These are phyloP conservation scores for Penicillium chermesinum DNA, from an alignment of 495 filamentous ascomycete species.

Conservation along the genomic window DNA sequence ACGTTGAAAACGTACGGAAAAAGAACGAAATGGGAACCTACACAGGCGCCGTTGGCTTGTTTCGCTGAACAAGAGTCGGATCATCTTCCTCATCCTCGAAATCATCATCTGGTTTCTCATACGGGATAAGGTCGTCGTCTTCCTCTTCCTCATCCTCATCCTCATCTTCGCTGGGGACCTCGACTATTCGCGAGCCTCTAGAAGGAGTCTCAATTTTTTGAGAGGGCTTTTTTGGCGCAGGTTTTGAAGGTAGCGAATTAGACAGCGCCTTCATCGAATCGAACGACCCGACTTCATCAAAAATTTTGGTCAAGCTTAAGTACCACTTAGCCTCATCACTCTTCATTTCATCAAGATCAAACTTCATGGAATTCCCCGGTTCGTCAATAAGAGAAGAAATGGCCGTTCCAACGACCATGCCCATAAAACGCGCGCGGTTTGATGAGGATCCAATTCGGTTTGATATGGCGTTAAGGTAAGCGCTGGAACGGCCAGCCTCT, in stretches of 20 bases:
- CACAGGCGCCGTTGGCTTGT: slow-evolving; percentile 82
- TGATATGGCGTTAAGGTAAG: slow-evolving; percentile 72
- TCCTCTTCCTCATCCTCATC: slow-evolving; percentile 46
- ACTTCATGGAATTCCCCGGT: slow-evolving; percentile 66
- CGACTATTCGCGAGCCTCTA: slow-evolving; percentile 45
- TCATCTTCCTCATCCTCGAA: slow-evolving; percentile 88
- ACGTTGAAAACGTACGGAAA: too few relatives aligned
- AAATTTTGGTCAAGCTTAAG: slow-evolving; percentile 54
- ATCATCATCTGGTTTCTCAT: slow-evolving; percentile 91
- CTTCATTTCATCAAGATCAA: slow-evolving; percentile 75
- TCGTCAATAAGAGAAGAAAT: slow-evolving; percentile 78
- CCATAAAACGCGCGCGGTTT: slow-evolving; percentile 69
- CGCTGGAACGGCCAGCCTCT: slow-evolving; percentile 61
- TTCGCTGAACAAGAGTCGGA: slow-evolving; percentile 72
- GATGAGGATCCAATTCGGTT: slow-evolving; percentile 80
- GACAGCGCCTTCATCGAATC: slow-evolving; percentile 38
- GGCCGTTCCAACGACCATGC: slow-evolving; percentile 81
- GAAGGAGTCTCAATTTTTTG: slow-evolving; percentile 15
- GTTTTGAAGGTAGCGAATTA: not conserved
- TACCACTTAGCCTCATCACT: slow-evolving; percentile 74
- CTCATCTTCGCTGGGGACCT: slow-evolving; percentile 51
- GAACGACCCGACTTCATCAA: slow-evolving; percentile 60
- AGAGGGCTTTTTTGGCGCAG: not conserved
- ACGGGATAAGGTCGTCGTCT: slow-evolving; percentile 72
- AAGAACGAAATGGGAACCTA: too few relatives aligned